phyloP scores from a whole-genome alignment of 176 grass and related monocot genomes.

The Chloris gayana region DNA sequence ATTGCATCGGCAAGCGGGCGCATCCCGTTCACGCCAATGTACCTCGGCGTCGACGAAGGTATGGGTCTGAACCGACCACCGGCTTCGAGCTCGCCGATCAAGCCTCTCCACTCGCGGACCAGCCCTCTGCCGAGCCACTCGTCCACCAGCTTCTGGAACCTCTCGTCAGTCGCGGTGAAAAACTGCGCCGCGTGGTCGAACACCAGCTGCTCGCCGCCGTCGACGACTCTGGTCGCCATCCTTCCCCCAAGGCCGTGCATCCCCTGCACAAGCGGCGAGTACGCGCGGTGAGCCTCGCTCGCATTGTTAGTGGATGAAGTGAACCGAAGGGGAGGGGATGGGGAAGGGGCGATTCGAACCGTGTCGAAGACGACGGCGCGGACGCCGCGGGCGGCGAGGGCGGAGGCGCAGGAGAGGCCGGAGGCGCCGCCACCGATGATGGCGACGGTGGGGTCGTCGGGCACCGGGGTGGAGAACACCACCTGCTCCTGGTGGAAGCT shows the following conservation, averaged over 20 bases:
- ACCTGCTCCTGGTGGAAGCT: conserved; percentile 96
- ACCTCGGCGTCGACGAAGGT: conserved; percentile 47
- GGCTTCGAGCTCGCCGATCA: conserved; percentile 73
- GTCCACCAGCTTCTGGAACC: conserved; percentile 79
- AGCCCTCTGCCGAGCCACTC: conserved; percentile 69
- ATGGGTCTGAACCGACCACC: conserved; percentile 61
- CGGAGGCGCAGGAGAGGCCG: conserved; percentile 63
- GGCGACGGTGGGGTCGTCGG: conserved; percentile 67
- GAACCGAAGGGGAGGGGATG: too few relatives aligned
- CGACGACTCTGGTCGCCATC: conserved; percentile 73
- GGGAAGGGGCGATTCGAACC: conserved; percentile 26
- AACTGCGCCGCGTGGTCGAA: conserved; percentile 96
- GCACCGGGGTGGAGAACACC: conserved; percentile 68
- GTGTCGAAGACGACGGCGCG: conserved; percentile 89
- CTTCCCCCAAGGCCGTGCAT: conserved; percentile 85
- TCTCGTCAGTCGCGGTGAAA: conserved; percentile 72
- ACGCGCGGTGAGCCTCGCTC: neutral
- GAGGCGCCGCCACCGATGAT: conserved; percentile 78
- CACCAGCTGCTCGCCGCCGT: conserved; percentile 45
- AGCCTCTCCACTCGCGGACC: conserved; percentile 66
- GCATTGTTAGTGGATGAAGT: neutral
- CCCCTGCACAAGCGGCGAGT: conserved; percentile 54
- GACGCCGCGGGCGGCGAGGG: conserved; percentile 70
- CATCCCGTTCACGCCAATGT: conserved; percentile 78
- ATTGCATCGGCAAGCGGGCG: conserved; percentile 74